Conservation (phyloP, 345 rosid genomes). For the Populus pruinosa region DNA sequence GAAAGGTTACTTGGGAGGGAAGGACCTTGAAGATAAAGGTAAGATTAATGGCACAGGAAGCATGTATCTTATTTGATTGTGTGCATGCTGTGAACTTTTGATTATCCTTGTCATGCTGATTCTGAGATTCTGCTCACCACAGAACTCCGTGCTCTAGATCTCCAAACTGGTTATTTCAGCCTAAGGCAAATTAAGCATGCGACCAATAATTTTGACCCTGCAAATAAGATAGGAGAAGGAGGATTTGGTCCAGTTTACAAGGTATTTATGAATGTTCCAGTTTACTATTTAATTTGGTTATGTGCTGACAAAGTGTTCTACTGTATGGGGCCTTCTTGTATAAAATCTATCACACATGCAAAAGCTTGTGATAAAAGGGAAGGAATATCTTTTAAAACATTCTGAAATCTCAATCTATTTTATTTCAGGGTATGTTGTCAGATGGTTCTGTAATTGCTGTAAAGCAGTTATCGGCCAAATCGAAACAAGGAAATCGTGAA, state of each 20-base stretch:
- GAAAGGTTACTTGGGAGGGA: conserved; percentile 55
- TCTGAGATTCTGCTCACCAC: conserved; percentile 4
- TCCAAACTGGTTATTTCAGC: conserved; percentile 72
- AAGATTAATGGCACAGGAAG: conserved; percentile 2
- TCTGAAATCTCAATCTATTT: conserved; percentile 8
- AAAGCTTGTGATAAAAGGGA: neutral
- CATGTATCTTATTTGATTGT: neutral
- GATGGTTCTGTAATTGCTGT: conserved; percentile 61
- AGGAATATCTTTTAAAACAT: neutral
- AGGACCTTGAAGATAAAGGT: conserved; percentile 58
- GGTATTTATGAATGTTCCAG: conserved; percentile 32
- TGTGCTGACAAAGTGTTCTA: neutral
- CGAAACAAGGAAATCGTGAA: conserved; percentile 71
- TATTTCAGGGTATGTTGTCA: conserved; percentile 48
- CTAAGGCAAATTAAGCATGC: conserved; percentile 71
- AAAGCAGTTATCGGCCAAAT: conserved; percentile 66
- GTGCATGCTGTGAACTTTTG: neutral
- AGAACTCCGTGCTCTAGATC: conserved; percentile 63
- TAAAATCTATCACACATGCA: neutral
- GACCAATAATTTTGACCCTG: conserved; percentile 64
- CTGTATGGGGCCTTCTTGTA: neutral
- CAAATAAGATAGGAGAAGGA: conserved; percentile 88
- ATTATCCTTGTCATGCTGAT: neutral
- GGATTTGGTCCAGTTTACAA: conserved; percentile 94
- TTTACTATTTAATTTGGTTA: neutral